These are phyloP conservation scores for Colletotrichum paranaense DNA, from an alignment of 2,329 filamentous ascomycete species.

Conservation along the genomic window DNA sequence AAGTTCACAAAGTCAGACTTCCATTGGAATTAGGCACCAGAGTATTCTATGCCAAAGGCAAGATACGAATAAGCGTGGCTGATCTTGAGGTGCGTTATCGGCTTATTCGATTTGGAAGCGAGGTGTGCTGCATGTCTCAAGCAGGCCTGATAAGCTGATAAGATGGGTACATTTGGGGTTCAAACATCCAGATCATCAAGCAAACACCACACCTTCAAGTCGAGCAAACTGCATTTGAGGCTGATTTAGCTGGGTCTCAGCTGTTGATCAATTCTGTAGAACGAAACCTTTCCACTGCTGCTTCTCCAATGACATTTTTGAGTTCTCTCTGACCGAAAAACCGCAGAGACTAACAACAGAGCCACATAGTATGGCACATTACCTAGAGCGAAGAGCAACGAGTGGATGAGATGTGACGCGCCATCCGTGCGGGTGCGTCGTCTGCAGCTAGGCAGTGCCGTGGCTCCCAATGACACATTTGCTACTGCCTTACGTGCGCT, in stretches of 20 bases:
- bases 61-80: not conserved
- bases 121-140: not conserved
- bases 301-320: not conserved
- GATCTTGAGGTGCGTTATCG: not conserved
- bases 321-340: not conserved
- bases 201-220: not conserved
- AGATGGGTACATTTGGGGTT: not conserved
- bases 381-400: not conserved
- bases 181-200: not conserved
- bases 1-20: no score
- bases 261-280: not conserved
- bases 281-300: not conserved
- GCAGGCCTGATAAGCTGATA: not conserved
- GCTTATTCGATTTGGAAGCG: not conserved
- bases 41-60: no score
- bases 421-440: constrained; percentile 26
- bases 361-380: not conserved
- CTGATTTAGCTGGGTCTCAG: no score
- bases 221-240: no score
- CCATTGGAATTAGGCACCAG: no score
- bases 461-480: constrained; percentile 4
- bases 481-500: not conserved
- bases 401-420: constrained; percentile 18
- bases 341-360: not conserved
- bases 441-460: constrained; percentile 1